These are phyloP conservation scores for Penicillium herquei DNA, from an alignment of 495 filamentous ascomycete genomes.

Conservation along the genomic window DNA sequence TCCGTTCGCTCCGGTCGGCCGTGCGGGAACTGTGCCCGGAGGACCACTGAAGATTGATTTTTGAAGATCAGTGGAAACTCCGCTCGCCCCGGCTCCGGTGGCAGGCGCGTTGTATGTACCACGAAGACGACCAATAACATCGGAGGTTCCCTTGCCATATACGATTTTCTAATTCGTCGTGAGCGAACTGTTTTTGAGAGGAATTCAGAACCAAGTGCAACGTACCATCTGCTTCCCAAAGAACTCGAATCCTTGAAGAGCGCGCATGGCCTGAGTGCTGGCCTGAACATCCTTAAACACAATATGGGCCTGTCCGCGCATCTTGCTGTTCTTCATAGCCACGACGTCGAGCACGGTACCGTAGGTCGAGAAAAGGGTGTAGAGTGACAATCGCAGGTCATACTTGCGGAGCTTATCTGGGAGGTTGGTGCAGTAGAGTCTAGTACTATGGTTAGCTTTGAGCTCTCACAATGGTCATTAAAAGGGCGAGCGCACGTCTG, in stretches of 20 bases:
- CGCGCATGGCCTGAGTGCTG: constrained; percentile 86
- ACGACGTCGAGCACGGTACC: constrained; percentile 94
- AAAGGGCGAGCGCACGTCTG: constrained; percentile 60
- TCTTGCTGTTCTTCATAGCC: constrained; percentile 79
- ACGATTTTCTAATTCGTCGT: constrained; percentile 64
- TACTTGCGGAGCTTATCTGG: constrained; percentile 81
- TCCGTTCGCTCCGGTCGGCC: constrained; percentile 37
- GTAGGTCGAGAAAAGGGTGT: constrained; percentile 91
- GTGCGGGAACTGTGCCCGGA: constrained; percentile 45
- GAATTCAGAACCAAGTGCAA: constrained; percentile 3
- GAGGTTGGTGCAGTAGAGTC: constrained; percentile 85
- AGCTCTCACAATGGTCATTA: constrained; percentile 9
- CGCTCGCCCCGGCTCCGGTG: constrained; percentile 46
- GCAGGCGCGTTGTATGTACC: constrained; percentile 75
- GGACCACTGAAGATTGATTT: constrained; percentile 79
- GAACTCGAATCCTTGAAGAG: constrained; percentile 82
- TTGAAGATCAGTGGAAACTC: constrained; percentile 70
- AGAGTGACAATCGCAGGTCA: constrained; percentile 79
- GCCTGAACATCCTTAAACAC: constrained; percentile 84
- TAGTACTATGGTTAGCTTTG: constrained; percentile 40
- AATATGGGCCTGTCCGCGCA: constrained; percentile 94
- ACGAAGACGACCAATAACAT: constrained; percentile 83
- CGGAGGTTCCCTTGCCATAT: constrained; percentile 84
- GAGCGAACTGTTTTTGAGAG: neutral
- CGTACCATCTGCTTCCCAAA: constrained; percentile 84